These are phyloP conservation scores for Aaosphaeria pasadenensis DNA, from an alignment of 2,329 filamentous ascomycete species.

Conservation along the genomic window DNA sequence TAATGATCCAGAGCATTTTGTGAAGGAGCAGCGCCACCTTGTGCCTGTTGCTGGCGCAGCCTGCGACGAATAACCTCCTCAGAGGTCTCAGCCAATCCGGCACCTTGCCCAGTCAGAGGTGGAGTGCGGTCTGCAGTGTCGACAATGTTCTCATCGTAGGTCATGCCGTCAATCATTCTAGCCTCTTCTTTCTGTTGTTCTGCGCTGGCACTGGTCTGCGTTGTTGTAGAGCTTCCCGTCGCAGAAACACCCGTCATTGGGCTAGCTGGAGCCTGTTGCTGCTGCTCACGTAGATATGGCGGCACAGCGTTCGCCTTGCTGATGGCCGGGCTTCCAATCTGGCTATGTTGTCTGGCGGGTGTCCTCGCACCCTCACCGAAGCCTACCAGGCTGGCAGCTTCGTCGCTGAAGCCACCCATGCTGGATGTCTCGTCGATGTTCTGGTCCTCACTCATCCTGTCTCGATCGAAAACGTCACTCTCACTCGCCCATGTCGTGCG, in stretches of 20 bases:
- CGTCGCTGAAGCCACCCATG: constrained; percentile 79
- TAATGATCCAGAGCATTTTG: no score
- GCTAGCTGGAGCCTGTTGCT: constrained; percentile 12
- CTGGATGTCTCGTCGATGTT: constrained; percentile 57
- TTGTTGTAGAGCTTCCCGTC: constrained; percentile 23
- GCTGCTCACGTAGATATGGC: constrained; percentile 31
- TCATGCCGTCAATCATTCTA: constrained; percentile 45
- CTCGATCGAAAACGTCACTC: constrained; percentile 60
- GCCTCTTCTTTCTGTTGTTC: constrained; percentile 41
- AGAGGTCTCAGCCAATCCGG: constrained; percentile 52
- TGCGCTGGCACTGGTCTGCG: constrained; percentile 26
- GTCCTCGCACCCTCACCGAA: constrained; percentile 82
- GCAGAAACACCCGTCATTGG: constrained; percentile 30
- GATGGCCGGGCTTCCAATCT: constrained; percentile 75
- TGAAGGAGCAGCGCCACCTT: not conserved
- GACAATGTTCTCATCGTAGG: constrained; percentile 40
- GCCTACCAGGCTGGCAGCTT: constrained; percentile 79
- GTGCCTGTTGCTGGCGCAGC: constrained; percentile 24
- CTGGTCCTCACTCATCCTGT: constrained; percentile 68
- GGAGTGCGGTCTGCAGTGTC: constrained; percentile 40
- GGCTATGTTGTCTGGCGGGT: constrained; percentile 56
- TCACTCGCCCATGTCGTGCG: constrained; percentile 67
- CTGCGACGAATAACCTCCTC: constrained; percentile 63
- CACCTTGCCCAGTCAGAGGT: constrained; percentile 21
- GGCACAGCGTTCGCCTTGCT: constrained; percentile 43